A percentile compares a stretch with the other conserved stretches of the same genome.
These are phyloP conservation scores for Rhodotorula sp. DNA, from an alignment of 1,284 basidiomycete genomes.

Conservation along the genomic window DNA sequence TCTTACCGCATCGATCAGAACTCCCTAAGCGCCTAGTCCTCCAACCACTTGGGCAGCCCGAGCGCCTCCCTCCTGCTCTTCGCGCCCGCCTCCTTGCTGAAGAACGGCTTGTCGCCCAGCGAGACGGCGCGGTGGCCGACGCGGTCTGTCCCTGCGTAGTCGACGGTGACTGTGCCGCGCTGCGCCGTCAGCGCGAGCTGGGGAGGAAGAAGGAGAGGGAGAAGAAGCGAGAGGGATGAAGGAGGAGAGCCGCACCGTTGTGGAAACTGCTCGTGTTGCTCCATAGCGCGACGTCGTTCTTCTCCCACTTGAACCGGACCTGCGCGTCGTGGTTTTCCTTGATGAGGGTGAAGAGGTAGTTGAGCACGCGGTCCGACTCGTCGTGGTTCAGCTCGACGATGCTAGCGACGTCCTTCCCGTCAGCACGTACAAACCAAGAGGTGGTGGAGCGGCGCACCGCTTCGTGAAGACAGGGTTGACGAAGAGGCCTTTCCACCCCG, in stretches of 20 bases:
- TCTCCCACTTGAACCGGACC: conserved; percentile 57
- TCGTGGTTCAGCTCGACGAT: conserved; percentile 12
- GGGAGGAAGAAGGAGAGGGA: background rate
- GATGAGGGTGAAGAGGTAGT: conserved; percentile 53
- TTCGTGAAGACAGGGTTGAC: conserved; percentile 8
- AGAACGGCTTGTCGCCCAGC: conserved; percentile 4
- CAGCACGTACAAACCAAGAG: no score
- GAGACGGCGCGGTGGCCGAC: conserved; percentile 12
- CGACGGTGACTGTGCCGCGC: background rate
- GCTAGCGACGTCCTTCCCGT: no score
- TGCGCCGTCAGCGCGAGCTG: background rate
- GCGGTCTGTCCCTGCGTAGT: background rate
- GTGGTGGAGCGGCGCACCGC: background rate
- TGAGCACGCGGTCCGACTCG: background rate
- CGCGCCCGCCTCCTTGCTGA: background rate
- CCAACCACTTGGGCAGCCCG: background rate
- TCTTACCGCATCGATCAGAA: no score
- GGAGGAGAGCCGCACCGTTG: background rate
- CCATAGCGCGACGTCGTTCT: conserved; percentile 53
- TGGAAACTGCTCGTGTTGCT: conserved; percentile 54
- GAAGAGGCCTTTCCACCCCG: conserved; percentile 55
- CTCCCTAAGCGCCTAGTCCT: background rate
- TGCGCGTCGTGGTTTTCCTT: conserved; percentile 54
- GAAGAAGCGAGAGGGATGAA: no score
- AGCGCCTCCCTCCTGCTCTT: background rate